Evolutionary conservation across 495 filamentous ascomycete species (phyloP), one percentile per base, ranked within the genome.

Genomic region (Chaetomium cochliodes): DNA sequence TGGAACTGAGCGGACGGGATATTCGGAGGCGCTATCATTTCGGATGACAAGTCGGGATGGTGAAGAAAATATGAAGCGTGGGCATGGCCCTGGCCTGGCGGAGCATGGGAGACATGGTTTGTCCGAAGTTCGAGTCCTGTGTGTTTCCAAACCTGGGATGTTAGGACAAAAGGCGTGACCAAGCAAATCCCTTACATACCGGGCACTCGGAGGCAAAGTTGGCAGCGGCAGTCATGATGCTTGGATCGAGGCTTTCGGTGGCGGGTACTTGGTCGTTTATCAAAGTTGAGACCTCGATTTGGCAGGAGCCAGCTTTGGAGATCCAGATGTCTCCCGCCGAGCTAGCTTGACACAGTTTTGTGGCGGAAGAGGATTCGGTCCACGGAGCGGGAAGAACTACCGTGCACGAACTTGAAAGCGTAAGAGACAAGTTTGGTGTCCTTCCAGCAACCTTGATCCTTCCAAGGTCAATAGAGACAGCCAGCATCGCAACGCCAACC

Each of bases 1-100:
- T 71, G 68, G 39, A 81, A 68, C 12, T 67, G 69, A 60, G 69
- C 77, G 16, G 66, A 70, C 13, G 71, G 69, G 1, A 74, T 55
- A 8, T 74, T n/a, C 1, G 49, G 20, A 4, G 66, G 66, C 8
- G 57, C 66, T 15, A 69, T 70, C 61, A 65, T 63, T 7, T 69
- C 68, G 1, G 69, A 72, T 0, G 71, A 70, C 20, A 73, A 65
- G 28, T 73, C 69, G 8, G 68, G 70, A 42, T 75, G 73, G 15
- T 67, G 68, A 0, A 75, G 63, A 30, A 75, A 73, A 28, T 67
- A 75, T 4, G 72, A 62, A 28, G 65, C 39, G 9, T 53, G 33
- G 0, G 62, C 9, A 25, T 28, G 5, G 26, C 51, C 37, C 3
- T 53, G 56, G 18, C 54, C 23, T 11, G 39, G n/a, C 2, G 16